A percentile compares a stretch with the other conserved stretches of the same genome.
phyloP scores from a whole-genome alignment of 257 asterid species.

The Gynochthodes officinalis region DNA sequence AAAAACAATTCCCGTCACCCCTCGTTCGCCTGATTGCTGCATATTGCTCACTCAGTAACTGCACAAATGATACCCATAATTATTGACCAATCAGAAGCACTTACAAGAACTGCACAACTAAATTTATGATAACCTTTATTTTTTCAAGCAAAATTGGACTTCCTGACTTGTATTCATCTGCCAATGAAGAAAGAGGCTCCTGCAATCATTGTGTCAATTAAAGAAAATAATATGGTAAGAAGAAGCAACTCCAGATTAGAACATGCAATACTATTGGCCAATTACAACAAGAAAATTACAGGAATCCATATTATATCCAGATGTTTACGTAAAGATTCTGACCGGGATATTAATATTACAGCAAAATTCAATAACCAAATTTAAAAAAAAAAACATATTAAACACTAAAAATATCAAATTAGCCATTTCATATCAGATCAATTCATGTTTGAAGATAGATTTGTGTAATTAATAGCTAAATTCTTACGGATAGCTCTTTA shows the following conservation, averaged over 20 bases:
- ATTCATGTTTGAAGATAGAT: not conserved
- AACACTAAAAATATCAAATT: not conserved
- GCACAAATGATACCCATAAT: slow-evolving; percentile 10
- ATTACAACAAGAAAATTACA: not conserved
- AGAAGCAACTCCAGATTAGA: slow-evolving; percentile 3
- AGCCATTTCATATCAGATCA: not conserved
- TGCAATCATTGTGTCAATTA: slow-evolving; percentile 24
- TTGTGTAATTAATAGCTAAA: too few relatives aligned
- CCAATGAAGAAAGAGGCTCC: slow-evolving; percentile 83
- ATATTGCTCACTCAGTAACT: slow-evolving; percentile 74
- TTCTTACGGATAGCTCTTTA: too few relatives aligned
- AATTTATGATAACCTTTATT: slow-evolving; percentile 56
- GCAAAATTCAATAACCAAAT: not conserved
- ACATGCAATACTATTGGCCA: slow-evolving; percentile 3
- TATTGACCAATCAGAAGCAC: slow-evolving; percentile 1
- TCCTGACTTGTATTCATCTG: slow-evolving; percentile 79
- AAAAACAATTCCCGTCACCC: slow-evolving; percentile 98
- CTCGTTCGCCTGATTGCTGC: slow-evolving; percentile 85
- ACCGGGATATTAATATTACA: not conserved
- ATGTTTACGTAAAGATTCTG: not conserved
- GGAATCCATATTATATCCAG: not conserved
- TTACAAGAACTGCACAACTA: not conserved
- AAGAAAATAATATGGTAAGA: not conserved
- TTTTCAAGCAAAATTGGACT: slow-evolving; percentile 79
- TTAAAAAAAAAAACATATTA: not conserved